A percentile compares a stretch with the other conserved stretches of the same genome.
phyloP scores from a whole-genome alignment of 1,284 basidiomycete genomes.

The Leccinum fallax region DNA sequence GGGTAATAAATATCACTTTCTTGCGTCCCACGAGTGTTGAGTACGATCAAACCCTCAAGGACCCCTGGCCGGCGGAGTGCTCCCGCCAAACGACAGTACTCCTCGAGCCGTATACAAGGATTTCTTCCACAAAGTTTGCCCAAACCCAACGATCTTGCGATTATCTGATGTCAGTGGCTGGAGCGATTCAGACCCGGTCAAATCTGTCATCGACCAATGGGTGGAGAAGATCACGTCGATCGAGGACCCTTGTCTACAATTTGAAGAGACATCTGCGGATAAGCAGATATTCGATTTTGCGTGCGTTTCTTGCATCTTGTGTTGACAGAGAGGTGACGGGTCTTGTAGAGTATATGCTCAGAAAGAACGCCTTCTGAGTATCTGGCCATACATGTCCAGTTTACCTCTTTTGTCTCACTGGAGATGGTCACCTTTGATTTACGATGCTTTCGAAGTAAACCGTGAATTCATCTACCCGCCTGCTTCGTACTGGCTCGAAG shows the following conservation, averaged over 20 bases:
- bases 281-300: conserved; percentile 35
- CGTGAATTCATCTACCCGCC: conserved; percentile 33
- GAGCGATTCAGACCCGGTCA: conserved; percentile 23
- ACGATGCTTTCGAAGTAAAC: conserved; percentile 39
- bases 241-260: conserved; percentile 39
- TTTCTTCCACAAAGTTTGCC: conserved; percentile 41
- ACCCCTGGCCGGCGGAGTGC: conserved; percentile 40
- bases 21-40: neutral
- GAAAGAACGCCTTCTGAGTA: conserved; percentile 33
- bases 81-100: conserved; percentile 32
- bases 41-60: conserved; percentile 22
- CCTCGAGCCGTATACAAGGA: conserved; percentile 39
- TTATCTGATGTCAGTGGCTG: conserved; percentile 26
- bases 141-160: conserved; percentile 33
- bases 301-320: conserved; percentile 23
- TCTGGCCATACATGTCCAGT: conserved; percentile 40
- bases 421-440: conserved; percentile 42
- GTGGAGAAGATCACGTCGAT: conserved; percentile 32
- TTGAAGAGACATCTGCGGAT: conserved; percentile 27
- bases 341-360: conserved; percentile 35
- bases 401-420: conserved; percentile 41
- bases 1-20: conserved; percentile 12
- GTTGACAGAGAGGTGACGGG: conserved; percentile 1
- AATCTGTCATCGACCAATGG: conserved; percentile 37
- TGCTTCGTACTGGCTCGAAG: neutral